Conservation (phyloP, 352 stramenopile genomes). For the Globisporangium cylindrosporum region DNA sequence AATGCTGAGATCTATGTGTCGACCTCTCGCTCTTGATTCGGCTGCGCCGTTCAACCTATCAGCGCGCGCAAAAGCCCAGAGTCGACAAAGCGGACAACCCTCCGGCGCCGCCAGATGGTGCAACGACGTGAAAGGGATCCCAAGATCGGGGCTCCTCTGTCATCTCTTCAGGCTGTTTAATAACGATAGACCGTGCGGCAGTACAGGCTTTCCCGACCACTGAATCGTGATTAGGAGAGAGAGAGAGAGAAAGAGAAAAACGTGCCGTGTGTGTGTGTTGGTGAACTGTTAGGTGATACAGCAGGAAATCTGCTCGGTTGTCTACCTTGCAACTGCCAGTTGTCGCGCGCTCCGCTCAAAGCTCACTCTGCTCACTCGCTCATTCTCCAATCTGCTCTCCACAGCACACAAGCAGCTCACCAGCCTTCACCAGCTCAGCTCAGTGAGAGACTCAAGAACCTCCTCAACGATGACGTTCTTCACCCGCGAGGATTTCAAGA, state of each 20-base stretch:
- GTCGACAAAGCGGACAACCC: not conserved
- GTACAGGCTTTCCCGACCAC: conserved; percentile 3
- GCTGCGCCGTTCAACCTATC: not conserved
- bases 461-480: conserved; percentile 44
- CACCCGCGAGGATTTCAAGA: conserved; percentile 62
- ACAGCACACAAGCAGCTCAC: conserved; percentile 2
- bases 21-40: not conserved
- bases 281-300: conserved; percentile 5
- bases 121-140: not conserved
- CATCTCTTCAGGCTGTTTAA: not conserved
- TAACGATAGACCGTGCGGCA: not conserved
- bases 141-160: not conserved
- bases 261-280: not conserved
- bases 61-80: not conserved
- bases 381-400: conserved; percentile 11
- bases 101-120: not conserved
- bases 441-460: not conserved
- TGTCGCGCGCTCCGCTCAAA: not conserved
- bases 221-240: conserved; percentile 3
- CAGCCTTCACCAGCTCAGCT: not conserved
- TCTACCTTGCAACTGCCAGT: not conserved
- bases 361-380: not conserved
- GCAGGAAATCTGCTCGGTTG: not conserved
- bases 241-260: not conserved
- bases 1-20: not conserved